A percentile compares a stretch with the other conserved stretches of the same genome.
phyloP scores from a whole-genome alignment of 768 basidiomycete species.

The Lactifluus volemus region DNA sequence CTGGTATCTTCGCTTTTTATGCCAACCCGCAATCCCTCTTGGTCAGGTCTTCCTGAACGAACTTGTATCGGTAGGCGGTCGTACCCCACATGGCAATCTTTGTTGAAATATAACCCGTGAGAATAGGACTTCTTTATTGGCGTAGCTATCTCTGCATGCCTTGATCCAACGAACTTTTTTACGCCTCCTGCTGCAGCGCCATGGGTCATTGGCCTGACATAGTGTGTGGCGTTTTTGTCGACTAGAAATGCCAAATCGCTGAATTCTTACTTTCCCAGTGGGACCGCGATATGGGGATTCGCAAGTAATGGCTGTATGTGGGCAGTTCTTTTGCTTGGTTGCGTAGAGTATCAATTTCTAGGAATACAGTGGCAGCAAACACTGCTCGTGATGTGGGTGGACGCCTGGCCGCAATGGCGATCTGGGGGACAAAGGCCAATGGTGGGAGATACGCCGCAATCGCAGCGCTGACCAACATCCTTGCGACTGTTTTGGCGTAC shows the following conservation, averaged over 20 bases:
- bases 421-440: slow-evolving; percentile 24
- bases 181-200: slow-evolving; percentile 21
- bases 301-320: slow-evolving; percentile 22
- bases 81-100: background rate
- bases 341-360: background rate
- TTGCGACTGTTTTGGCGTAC: slow-evolving; percentile 24
- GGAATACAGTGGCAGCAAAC: slow-evolving; percentile 24
- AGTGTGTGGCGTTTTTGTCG: slow-evolving; percentile 10
- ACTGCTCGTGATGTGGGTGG: slow-evolving; percentile 26
- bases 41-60: slow-evolving; percentile 32
- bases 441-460: slow-evolving; percentile 29
- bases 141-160: slow-evolving; percentile 21
- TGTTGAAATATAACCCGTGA: background rate
- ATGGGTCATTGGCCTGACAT: slow-evolving; percentile 23
- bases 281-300: slow-evolving; percentile 23
- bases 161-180: slow-evolving; percentile 27
- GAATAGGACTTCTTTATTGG: slow-evolving; percentile 22
- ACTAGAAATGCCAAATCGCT: background rate
- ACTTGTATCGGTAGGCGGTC: slow-evolving; percentile 28
- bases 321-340: background rate
- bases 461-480: slow-evolving; percentile 26
- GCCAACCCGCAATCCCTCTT: slow-evolving; percentile 25
- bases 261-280: slow-evolving; percentile 7
- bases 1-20: slow-evolving; percentile 34
- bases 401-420: slow-evolving; percentile 22